Evolutionary conservation across 495 filamentous ascomycete genomes (phyloP).

Genomic region (Saxophila tyrrhenica): DNA sequence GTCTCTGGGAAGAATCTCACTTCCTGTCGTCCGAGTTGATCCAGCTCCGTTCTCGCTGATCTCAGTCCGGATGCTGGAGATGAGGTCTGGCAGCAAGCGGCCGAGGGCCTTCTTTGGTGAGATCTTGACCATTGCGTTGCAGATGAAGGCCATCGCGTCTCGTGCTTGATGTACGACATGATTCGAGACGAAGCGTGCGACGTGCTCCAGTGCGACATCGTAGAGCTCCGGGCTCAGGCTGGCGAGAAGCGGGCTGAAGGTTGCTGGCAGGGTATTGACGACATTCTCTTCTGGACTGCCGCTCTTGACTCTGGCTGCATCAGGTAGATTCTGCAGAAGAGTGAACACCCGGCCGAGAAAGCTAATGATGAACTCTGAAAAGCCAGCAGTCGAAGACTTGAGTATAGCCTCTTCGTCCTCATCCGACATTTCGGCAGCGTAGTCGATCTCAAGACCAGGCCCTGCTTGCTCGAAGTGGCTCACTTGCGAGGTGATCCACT

Average conservation of each 20-base stretch:
- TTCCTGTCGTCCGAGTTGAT: conserved; percentile 83
- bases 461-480: conserved; percentile 86
- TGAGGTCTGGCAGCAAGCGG: conserved; percentile 76
- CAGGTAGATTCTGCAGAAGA: conserved; percentile 86
- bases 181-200: conserved; percentile 81
- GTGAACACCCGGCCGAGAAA: conserved; percentile 93
- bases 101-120: conserved; percentile 86
- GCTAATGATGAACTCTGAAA: conserved; percentile 81
- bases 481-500: conserved; percentile 91
- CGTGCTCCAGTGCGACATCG: conserved; percentile 80
- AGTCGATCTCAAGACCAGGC: conserved; percentile 71
- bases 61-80: conserved; percentile 84
- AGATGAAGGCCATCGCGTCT: conserved; percentile 98
- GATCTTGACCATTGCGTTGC: conserved; percentile 88
- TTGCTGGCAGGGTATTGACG: conserved; percentile 87
- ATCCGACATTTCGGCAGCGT: conserved; percentile 68
- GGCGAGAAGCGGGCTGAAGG: conserved; percentile 81
- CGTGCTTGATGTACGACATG: conserved; percentile 96
- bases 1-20: conserved; percentile 86
- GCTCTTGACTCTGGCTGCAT: conserved; percentile 71
- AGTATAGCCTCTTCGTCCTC: conserved; percentile 81
- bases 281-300: conserved; percentile 94
- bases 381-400: conserved; percentile 88
- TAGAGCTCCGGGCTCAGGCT: conserved; percentile 89
- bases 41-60: conserved; percentile 97